Percentiles rank a stretch among this genome's conserved stretches.
These are phyloP conservation scores for Clarireedia monteithiana DNA, from an alignment of 2,329 filamentous ascomycete genomes.

Conservation along the genomic window DNA sequence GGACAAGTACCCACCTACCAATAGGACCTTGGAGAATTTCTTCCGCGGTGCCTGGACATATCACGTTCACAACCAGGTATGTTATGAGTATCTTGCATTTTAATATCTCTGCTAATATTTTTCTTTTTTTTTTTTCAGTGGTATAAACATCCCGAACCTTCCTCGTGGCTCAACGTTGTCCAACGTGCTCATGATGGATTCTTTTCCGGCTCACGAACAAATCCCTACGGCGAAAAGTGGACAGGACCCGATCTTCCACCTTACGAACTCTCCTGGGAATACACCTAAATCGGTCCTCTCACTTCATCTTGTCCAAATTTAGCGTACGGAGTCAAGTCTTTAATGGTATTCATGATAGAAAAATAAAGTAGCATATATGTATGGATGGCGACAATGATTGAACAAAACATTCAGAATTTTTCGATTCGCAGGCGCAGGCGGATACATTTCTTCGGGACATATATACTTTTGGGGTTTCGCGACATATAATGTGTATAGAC, in stretches of 20 bases:
- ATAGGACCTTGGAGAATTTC: conserved; percentile 47
- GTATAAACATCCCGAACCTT: conserved; percentile 47
- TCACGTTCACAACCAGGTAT: conserved; percentile 49
- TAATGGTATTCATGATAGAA: no score
- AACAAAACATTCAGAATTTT: background rate
- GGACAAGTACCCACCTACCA: conserved; percentile 47
- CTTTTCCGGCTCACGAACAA: conserved; percentile 40
- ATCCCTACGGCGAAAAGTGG: conserved; percentile 48
- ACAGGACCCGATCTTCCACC: no score
- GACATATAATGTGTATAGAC: conserved; percentile 1
- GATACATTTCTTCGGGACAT: background rate
- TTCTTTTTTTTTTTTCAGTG: conserved; percentile 33
- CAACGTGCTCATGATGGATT: conserved; percentile 47
- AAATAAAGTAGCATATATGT: background rate
- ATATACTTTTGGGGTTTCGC: background rate
- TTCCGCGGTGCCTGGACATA: conserved; percentile 50
- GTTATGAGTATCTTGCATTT: conserved; percentile 9
- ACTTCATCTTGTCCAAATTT: no score
- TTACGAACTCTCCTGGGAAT: no score
- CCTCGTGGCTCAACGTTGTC: conserved; percentile 46
- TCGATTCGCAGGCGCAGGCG: background rate
- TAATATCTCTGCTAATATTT: conserved; percentile 6
- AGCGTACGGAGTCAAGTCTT: no score
- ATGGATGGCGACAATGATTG: background rate
- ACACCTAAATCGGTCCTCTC: no score